These are phyloP conservation scores for Xylariaceae sp. DNA, from an alignment of 2,329 filamentous ascomycete genomes.

Conservation along the genomic window DNA sequence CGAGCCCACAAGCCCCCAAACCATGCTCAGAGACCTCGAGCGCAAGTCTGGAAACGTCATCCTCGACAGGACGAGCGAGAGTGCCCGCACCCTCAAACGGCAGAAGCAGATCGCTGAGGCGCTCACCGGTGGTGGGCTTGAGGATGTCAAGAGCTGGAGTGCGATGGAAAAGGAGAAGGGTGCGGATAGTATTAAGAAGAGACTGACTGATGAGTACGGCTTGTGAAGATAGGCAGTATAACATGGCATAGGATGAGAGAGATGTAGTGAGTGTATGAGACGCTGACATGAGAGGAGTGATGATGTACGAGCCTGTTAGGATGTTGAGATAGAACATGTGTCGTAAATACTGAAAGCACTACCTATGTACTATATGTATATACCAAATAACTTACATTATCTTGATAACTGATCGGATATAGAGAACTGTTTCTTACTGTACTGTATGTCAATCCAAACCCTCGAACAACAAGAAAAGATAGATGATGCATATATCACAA, in stretches of 20 bases:
- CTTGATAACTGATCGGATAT: background rate
- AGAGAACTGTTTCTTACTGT: conserved; percentile 4
- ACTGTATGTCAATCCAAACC: too few relatives aligned
- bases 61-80: conserved; percentile 38
- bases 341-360: conserved; percentile 10
- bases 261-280: too few relatives aligned
- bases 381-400: conserved; percentile 14
- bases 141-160: background rate
- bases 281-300: too few relatives aligned
- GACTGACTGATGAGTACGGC: too few relatives aligned
- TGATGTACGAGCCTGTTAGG: too few relatives aligned
- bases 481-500: too few relatives aligned
- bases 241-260: too few relatives aligned
- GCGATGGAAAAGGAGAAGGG: too few relatives aligned
- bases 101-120: conserved; percentile 58
- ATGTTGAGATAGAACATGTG: conserved; percentile 7
- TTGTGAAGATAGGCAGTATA: too few relatives aligned
- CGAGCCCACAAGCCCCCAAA: conserved; percentile 43
- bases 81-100: conserved; percentile 46
- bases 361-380: conserved; percentile 28
- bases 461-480: too few relatives aligned
- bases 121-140: conserved; percentile 55
- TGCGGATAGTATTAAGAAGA: too few relatives aligned
- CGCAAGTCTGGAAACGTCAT: conserved; percentile 26
- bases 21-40: conserved; percentile 42